Evolutionary conservation across 2,329 filamentous ascomycete genomes (phyloP), one percentile per base, ranked within the genome.

Genomic region (Albifimbria verrucaria): DNA sequence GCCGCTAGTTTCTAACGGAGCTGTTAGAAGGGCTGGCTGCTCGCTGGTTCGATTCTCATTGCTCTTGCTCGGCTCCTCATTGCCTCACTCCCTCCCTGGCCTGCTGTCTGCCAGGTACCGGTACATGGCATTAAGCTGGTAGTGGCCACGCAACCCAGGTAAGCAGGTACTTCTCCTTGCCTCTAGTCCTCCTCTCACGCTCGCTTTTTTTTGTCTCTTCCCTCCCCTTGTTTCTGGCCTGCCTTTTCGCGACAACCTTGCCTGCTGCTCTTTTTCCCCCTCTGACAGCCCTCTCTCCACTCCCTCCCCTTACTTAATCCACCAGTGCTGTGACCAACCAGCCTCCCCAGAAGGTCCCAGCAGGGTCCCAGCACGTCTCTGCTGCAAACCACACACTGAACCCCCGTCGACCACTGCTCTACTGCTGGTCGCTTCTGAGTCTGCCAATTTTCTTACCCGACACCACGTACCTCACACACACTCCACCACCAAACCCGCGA

Each of bases 401-500:
- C 24, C 21, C 21, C 43, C 43, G 43, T 23, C 43, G 3, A 17
- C 51, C 23, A 28, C 20, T 23, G 20, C 39, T 49, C 48, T 42
- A 50, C 53, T 56, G 49, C 49, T 32, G 32, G 26, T 20, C 32
- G 32, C 12, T 39, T 39, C 32, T 39, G 32, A 45, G 23, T 49
- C 45, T 55, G 48, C 51, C 59, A 57, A 58, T 62, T 65, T 68
- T 66, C 66, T 65, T 62, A 64, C 65, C 66, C 62, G 50, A 59
- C 57, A 58, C 60, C 54, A 59, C 32, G 32, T 39, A 39, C 59
- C 62, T 57, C 56, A 55, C 59, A 57, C 61, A 62, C 67, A 68
- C 65, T 70, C 70, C 67, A 67, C 69, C 68, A 70, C 64, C 65
- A 66, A 70, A 68, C 67, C 68, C 71, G 70, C 70, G 71, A 72